Conservation (phyloP, 768 basidiomycete species). For the Calocera cornea region DNA sequence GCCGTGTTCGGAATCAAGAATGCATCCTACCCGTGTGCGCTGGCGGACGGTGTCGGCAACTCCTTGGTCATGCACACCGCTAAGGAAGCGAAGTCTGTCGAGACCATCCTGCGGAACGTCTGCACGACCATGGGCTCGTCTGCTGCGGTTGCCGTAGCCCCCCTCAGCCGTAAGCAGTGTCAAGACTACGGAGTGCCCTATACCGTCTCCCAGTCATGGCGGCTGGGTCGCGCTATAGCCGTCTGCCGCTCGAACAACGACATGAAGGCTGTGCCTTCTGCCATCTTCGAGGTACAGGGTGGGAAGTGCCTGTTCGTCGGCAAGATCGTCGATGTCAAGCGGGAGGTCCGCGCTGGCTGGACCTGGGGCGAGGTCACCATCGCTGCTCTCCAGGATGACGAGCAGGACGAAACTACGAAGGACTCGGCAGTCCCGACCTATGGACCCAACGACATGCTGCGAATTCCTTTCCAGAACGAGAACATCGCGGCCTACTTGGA, state of each 20-base stretch:
- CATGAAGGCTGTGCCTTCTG: slow-evolving; percentile 25
- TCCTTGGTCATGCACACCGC: slow-evolving; percentile 33
- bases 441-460: slow-evolving; percentile 18
- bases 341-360: slow-evolving; percentile 25
- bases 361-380: slow-evolving; percentile 26
- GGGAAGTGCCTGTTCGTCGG: slow-evolving; percentile 40
- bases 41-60: slow-evolving; percentile 29
- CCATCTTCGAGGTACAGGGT: slow-evolving; percentile 25
- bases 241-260: slow-evolving; percentile 34
- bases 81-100: slow-evolving; percentile 33
- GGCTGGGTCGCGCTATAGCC: slow-evolving; percentile 45
- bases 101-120: slow-evolving; percentile 34
- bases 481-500: slow-evolving; percentile 37
- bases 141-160: slow-evolving; percentile 34
- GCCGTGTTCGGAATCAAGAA: slow-evolving; percentile 7
- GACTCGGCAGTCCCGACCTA: neutral
- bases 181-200: slow-evolving; percentile 32
- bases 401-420: slow-evolving; percentile 23
- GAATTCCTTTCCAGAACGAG: slow-evolving; percentile 52
- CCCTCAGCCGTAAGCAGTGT: slow-evolving; percentile 28
- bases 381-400: slow-evolving; percentile 20
- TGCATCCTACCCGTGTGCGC: slow-evolving; percentile 22
- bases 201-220: slow-evolving; percentile 48
- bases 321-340: slow-evolving; percentile 42
- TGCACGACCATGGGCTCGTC: slow-evolving; percentile 42